Conservation (phyloP, 768 basidiomycete species). For the Trametes cubensis region DNA sequence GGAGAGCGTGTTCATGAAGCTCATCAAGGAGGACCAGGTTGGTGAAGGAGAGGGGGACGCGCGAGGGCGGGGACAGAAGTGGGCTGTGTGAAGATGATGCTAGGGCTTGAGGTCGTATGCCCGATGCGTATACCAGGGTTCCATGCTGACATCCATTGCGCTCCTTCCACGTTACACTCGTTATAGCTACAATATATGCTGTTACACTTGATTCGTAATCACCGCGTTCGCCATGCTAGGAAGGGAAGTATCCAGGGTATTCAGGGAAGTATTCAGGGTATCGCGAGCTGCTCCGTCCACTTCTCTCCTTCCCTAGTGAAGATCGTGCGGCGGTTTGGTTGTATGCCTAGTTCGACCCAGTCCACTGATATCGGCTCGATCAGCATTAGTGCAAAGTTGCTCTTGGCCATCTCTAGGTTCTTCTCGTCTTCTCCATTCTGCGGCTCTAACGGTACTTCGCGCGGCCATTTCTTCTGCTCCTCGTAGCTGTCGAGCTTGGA, state of each 20-base stretch:
- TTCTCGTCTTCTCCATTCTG: slow-evolving; percentile 45
- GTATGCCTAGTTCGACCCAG: slow-evolving; percentile 58
- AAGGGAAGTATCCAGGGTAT: background rate
- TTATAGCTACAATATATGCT: no score
- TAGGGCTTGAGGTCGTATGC: no score
- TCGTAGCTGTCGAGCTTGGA: slow-evolving; percentile 52
- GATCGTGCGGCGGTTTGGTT: slow-evolving; percentile 60
- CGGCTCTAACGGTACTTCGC: slow-evolving; percentile 49
- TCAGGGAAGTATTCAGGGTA: slow-evolving; percentile 64
- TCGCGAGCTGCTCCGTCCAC: slow-evolving; percentile 66
- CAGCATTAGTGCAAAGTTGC: slow-evolving; percentile 71
- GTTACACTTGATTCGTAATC: no score
- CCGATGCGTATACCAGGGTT: no score
- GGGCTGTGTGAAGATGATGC: no score
- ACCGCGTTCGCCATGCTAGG: no score
- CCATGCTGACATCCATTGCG: no score
- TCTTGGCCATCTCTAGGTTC: slow-evolving; percentile 55
- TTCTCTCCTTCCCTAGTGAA: slow-evolving; percentile 48
- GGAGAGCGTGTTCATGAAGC: slow-evolving; percentile 75
- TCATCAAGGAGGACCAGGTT: slow-evolving; percentile 64
- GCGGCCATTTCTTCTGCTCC: slow-evolving; percentile 65
- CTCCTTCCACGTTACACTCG: no score
- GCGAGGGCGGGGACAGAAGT: no score
- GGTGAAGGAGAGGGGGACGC: slow-evolving; percentile 44
- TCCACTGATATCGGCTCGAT: slow-evolving; percentile 76